Percentiles rank a stretch among this genome's conserved stretches.
Evolutionary conservation across 352 stramenopile species (phyloP).

Genomic region (Saprolegnia diclina): DNA sequence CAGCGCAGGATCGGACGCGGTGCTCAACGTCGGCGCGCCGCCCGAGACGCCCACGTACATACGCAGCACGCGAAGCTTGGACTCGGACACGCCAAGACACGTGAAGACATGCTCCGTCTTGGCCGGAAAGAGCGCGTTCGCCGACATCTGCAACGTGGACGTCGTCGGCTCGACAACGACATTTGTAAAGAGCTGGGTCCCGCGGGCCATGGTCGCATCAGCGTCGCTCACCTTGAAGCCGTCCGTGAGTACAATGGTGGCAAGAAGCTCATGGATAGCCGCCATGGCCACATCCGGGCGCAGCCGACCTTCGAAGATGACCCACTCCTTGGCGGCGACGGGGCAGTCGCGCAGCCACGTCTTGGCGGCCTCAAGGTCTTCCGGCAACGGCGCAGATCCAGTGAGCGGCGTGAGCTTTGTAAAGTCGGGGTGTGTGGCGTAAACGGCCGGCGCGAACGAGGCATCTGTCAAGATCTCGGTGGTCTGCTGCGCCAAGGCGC

Average conservation of each 20-base stretch:
- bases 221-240: not conserved
- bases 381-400: not conserved
- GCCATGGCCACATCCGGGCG: constrained; percentile 9
- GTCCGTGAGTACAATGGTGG: constrained; percentile 1
- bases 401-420: constrained; percentile 13
- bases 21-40: constrained; percentile 28
- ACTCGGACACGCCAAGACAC: constrained; percentile 60
- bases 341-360: constrained; percentile 12
- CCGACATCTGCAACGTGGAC: not conserved
- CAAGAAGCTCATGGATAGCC: constrained; percentile 7
- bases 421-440: constrained; percentile 10
- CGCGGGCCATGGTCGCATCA: not conserved
- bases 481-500: not conserved
- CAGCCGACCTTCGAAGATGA: constrained; percentile 16
- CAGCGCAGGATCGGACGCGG: not conserved
- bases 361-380: not conserved
- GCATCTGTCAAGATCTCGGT: not conserved
- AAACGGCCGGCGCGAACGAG: too few species aligned
- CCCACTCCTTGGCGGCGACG: constrained; percentile 10
- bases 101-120: constrained; percentile 75
- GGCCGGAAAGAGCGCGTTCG: constrained; percentile 5
- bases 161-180: not conserved
- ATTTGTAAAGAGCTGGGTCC: not conserved
- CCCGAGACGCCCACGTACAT: constrained; percentile 57
- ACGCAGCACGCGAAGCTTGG: constrained; percentile 69